phyloP scores from a whole-genome alignment of 2,329 filamentous ascomycete species.

The Blastomyces silverae region DNA sequence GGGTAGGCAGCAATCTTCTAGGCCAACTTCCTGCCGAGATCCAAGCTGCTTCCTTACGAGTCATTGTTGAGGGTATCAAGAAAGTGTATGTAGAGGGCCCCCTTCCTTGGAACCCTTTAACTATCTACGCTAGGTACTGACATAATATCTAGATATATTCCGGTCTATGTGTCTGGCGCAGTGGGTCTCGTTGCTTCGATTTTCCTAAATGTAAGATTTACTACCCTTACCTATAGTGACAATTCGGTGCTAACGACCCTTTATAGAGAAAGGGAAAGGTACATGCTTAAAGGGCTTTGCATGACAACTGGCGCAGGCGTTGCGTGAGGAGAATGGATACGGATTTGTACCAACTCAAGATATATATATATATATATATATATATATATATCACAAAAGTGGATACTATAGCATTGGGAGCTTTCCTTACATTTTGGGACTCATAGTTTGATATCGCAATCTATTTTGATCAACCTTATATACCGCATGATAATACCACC shows the following conservation, averaged over 20 bases:
- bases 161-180: slow-evolving; percentile 4
- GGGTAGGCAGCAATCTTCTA: neutral
- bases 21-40: neutral
- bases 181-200: neutral
- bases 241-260: neutral
- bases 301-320: no score
- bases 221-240: no score
- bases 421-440: neutral
- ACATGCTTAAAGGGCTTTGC: neutral
- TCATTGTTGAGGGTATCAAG: slow-evolving; percentile 9
- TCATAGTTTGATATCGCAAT: neutral
- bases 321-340: neutral
- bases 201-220: slow-evolving; percentile 6
- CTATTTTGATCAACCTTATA: neutral
- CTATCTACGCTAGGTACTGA: neutral
- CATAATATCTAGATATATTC: slow-evolving; percentile 1
- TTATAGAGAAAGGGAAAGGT: slow-evolving; percentile 10
- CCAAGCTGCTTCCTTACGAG: neutral
- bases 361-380: no score
- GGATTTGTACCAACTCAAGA: neutral
- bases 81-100: neutral
- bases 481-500: neutral
- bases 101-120: neutral
- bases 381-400: neutral
- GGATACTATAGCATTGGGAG: neutral